Conservation (phyloP, 352 stramenopile genomes). For the Phytophthora hybrid region DNA sequence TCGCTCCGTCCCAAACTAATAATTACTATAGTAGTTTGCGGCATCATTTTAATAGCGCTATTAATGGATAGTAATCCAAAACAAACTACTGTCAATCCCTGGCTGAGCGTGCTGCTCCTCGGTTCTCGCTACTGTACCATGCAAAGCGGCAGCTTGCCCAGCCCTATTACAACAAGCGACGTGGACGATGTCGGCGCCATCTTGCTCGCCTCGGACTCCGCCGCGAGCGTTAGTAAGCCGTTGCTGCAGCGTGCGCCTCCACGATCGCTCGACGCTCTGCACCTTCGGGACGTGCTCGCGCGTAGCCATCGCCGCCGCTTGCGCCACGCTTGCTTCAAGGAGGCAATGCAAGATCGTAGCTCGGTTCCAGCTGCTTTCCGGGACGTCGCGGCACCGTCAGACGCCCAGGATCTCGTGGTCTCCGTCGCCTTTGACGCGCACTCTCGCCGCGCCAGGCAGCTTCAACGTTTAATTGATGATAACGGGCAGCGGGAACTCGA, state of each 20-base stretch:
- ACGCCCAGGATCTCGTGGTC: constrained; percentile 26
- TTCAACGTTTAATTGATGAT: background rate
- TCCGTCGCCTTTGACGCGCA: background rate
- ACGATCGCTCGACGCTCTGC: constrained; percentile 12
- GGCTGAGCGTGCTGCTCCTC: background rate
- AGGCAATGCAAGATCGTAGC: background rate
- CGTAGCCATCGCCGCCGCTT: constrained; percentile 23
- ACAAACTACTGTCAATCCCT: too few species aligned
- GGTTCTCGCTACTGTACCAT: constrained; percentile 12
- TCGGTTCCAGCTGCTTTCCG: constrained; percentile 37
- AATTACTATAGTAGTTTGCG: too few species aligned
- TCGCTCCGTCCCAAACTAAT: too few species aligned
- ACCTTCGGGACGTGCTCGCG: constrained; percentile 8
- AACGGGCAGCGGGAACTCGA: background rate
- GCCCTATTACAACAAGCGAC: constrained; percentile 23
- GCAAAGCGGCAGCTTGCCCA: constrained; percentile 13
- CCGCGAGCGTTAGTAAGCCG: constrained; percentile 26
- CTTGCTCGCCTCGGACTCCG: constrained; percentile 3
- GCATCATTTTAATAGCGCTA: too few species aligned
- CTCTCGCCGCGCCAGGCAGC: background rate
- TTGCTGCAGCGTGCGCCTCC: constrained; percentile 14
- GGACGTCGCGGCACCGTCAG: constrained; percentile 31
- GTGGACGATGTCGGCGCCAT: background rate
- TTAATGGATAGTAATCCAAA: too few species aligned
- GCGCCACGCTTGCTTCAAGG: constrained; percentile 28